phyloP scores from a whole-genome alignment of 805 yeast genomes.

The Danielozyma ontarioensis region DNA sequence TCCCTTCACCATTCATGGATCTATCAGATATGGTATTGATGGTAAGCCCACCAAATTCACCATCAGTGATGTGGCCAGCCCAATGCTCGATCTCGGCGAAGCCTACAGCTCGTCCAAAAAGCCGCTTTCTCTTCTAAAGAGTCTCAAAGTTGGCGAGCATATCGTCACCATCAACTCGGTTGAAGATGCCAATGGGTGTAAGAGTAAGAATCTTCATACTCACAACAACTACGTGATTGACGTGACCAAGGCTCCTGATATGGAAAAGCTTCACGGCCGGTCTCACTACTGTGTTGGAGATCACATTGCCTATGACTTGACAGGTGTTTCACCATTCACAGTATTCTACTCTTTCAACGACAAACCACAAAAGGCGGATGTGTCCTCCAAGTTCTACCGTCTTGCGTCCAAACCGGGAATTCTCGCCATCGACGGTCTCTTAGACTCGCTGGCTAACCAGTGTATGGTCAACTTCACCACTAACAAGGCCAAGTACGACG shows the following conservation, averaged over 20 bases:
- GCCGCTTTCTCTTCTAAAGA: slow-evolving; percentile 41
- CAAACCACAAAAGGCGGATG: slow-evolving; percentile 50
- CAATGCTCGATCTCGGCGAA: slow-evolving; percentile 8
- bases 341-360: slow-evolving; percentile 73
- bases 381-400: slow-evolving; percentile 47
- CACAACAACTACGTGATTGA: slow-evolving; percentile 45
- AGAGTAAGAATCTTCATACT: slow-evolving; percentile 33
- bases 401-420: slow-evolving; percentile 81
- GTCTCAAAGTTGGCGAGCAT: slow-evolving; percentile 68
- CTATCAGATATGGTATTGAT: slow-evolving; percentile 55
- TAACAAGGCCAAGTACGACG: slow-evolving; percentile 25
- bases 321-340: slow-evolving; percentile 77
- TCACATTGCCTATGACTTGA: slow-evolving; percentile 66
- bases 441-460: slow-evolving; percentile 66
- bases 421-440: slow-evolving; percentile 58
- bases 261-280: slow-evolving; percentile 27
- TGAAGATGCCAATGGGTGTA: slow-evolving; percentile 68
- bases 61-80: slow-evolving; percentile 37
- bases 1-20: slow-evolving; percentile 58
- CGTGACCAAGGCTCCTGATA: slow-evolving; percentile 74
- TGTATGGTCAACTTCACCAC: slow-evolving; percentile 61
- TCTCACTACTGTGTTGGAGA: slow-evolving; percentile 87
- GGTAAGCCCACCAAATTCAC: slow-evolving; percentile 46
- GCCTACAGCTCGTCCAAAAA: slow-evolving; percentile 21
- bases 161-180: slow-evolving; percentile 52